Conservation (phyloP, 768 basidiomycete species). For the Mrakia blollopis region DNA sequence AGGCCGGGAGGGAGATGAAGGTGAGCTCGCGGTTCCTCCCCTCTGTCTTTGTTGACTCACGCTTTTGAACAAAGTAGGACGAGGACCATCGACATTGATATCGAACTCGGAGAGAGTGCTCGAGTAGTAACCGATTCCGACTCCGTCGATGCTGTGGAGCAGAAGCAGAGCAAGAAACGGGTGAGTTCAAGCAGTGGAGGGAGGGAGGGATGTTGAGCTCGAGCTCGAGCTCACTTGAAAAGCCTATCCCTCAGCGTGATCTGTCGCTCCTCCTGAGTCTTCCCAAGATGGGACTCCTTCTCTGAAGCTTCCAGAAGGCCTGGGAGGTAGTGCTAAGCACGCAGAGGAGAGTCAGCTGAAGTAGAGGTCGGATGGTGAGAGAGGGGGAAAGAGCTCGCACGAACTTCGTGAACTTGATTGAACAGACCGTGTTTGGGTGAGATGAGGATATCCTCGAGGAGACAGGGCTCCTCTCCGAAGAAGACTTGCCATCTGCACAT, state of each 20-base stretch:
- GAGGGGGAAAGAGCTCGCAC: neutral
- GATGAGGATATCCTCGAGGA: conserved; percentile 22
- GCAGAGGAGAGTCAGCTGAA: too few species aligned
- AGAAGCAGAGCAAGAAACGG: neutral
- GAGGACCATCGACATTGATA: neutral
- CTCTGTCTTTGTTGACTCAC: neutral
- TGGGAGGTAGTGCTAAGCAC: conserved; percentile 16
- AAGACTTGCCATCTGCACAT: conserved; percentile 8
- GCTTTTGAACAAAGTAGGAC: neutral
- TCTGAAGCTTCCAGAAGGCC: neutral
- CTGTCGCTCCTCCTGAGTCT: neutral
- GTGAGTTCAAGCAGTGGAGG: neutral
- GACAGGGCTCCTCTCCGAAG: neutral
- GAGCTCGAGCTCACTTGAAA: conserved; percentile 16
- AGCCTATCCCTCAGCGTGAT: neutral
- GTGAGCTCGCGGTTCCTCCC: too few species aligned
- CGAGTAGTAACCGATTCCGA: conserved; percentile 21
- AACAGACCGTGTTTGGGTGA: conserved; percentile 4
- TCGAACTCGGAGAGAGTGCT: neutral
- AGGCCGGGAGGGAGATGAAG: too few species aligned
- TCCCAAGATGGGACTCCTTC: neutral
- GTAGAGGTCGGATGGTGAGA: neutral
- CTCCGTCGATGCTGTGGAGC: conserved; percentile 14
- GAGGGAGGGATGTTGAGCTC: neutral
- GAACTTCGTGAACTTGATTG: conserved; percentile 16